These are phyloP conservation scores for Anethum foeniculum DNA, from an alignment of 140 eudicot species.

Conservation along the genomic window DNA sequence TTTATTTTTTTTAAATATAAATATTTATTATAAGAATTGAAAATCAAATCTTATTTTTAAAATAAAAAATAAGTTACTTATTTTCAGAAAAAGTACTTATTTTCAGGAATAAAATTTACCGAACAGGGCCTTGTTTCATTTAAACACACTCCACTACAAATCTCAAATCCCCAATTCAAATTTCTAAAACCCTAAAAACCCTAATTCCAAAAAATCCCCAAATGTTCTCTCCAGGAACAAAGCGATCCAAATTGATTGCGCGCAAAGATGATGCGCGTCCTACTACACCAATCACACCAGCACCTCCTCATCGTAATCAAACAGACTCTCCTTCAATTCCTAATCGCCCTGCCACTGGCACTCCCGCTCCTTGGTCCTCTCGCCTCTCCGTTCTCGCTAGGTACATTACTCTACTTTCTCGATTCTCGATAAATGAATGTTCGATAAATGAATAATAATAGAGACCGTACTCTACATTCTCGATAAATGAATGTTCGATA, in stretches of 20 bases:
- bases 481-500: too few species aligned
- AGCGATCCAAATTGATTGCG: conserved; percentile 41
- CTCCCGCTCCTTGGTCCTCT: conserved; percentile 95
- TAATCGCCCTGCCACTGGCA: conserved; percentile 77
- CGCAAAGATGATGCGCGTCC: conserved; percentile 20
- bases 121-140: too few species aligned
- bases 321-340: conserved; percentile 29
- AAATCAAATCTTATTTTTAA: too few species aligned
- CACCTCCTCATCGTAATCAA: neutral
- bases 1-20: too few species aligned
- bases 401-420: conserved; percentile 17
- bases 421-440: too few species aligned
- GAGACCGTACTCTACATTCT: too few species aligned
- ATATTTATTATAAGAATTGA: too few species aligned
- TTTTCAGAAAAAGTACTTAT: too few species aligned
- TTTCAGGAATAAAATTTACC: too few species aligned
- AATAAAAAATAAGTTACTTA: too few species aligned
- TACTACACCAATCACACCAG: conserved; percentile 48
- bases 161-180: neutral
- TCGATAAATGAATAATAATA: too few species aligned
- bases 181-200: conserved; percentile 32
- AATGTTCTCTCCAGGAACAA: conserved; percentile 83
- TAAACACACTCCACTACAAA: too few species aligned
- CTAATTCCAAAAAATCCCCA: neutral
- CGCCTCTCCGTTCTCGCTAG: conserved; percentile 88